Evolutionary conservation across 2,329 filamentous ascomycete species (phyloP).

Genomic region (Alternaria alternata): DNA sequence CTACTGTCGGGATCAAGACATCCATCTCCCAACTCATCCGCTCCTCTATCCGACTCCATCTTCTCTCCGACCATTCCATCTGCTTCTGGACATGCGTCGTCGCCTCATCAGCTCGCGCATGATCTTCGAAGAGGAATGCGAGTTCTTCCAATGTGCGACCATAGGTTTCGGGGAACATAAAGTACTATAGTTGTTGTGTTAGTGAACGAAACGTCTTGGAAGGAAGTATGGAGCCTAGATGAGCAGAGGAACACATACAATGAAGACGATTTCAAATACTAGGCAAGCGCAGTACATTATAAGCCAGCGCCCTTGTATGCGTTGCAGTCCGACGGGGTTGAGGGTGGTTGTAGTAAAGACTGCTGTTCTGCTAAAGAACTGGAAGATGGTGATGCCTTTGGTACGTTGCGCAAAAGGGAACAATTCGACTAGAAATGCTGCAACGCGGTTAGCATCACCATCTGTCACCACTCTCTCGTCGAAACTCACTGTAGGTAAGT

Average conservation of each 20-base stretch:
- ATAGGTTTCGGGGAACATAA: slow-evolving; percentile 74
- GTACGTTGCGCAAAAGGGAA: slow-evolving; percentile 59
- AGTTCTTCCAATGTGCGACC: slow-evolving; percentile 74
- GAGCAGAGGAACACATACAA: slow-evolving; percentile 41
- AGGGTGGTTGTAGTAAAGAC: slow-evolving; percentile 67
- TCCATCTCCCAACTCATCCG: slow-evolving; percentile 25
- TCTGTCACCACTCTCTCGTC: not conserved
- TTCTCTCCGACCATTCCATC: slow-evolving; percentile 30
- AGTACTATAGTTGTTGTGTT: slow-evolving; percentile 52
- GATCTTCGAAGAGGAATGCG: slow-evolving; percentile 53
- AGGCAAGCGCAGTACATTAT: slow-evolving; percentile 70
- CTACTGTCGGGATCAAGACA: slow-evolving; percentile 9
- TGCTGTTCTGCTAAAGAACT: slow-evolving; percentile 68
- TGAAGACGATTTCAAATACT: slow-evolving; percentile 65
- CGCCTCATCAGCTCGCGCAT: slow-evolving; percentile 39
- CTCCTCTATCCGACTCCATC: slow-evolving; percentile 13
- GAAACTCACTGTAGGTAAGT: slow-evolving; percentile 62
- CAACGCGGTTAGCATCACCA: slow-evolving; percentile 2
- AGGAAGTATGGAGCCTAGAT: not conserved
- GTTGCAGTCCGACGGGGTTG: slow-evolving; percentile 69
- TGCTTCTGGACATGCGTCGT: slow-evolving; percentile 42
- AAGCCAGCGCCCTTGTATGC: slow-evolving; percentile 69
- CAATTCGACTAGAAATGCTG: slow-evolving; percentile 61
- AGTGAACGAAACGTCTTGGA: not conserved
- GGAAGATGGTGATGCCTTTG: slow-evolving; percentile 63